Base-by-base conservation (phyloP, 2,329 filamentous ascomycete species). In the Huntiella omanensis region DNA sequence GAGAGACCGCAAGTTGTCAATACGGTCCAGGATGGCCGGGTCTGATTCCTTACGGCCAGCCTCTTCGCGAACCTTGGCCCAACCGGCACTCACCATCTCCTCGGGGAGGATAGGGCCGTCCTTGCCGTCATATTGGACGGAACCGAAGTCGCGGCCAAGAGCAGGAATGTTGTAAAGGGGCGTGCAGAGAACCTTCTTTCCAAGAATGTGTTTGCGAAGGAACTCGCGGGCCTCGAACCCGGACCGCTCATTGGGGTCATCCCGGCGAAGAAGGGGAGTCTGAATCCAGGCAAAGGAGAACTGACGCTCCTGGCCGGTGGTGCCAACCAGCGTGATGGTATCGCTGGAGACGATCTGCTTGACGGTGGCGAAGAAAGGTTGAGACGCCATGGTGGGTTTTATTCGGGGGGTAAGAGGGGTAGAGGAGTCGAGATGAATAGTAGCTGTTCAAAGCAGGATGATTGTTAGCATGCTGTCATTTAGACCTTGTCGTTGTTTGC, bases 261-360 rank as follows among this genome's bases (percentile, higher is more conserved):
- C 87, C 62, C 85, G 80, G 65, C 73, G 80, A 60, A 95, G 61
- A 58, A 87, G 79, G 3, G 91, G 91, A 43, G 87, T 86, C 49
- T 80, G 82, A 54, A 96, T 86, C 64, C 86, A 96, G 56, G 91
- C 91, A 53, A 98, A 70, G 58, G 86, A 93, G 56, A 98, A 71
- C 45, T 73, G 83, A 56, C 85, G 82, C 67, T 96, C 91, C 62
- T 80, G 75, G 53, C 75, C 71, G 33, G 83, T 80, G 13, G 35
- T 12, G 11, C 35, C 35, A 38, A 38, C 35, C 35, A 38, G 35
- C 53, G 96, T 69, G 55, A 96, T 66, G 22, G 87, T 94, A 68
- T 96, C 91, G 57, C 91, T 91, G 58, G 87, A 95, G 58, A 92
- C 69, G 55, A 94, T 84, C 60, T 81, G 84, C 72, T 98, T 98